These are phyloP conservation scores for Phytophthora nicotianae DNA, from an alignment of 352 stramenopile species.

Conservation along the genomic window DNA sequence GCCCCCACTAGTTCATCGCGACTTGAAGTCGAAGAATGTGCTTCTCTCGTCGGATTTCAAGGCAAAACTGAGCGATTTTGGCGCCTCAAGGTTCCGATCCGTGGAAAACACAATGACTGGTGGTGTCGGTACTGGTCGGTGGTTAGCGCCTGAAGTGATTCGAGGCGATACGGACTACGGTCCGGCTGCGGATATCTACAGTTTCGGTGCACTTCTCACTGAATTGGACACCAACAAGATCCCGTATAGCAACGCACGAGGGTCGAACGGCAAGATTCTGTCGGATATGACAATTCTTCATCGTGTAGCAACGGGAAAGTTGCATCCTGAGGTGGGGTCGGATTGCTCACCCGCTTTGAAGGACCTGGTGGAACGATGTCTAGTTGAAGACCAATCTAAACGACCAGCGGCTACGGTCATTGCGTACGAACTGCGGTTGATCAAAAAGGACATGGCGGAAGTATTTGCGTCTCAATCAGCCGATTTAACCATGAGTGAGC, in stretches of 20 bases:
- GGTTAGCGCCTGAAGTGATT: conserved; percentile 57
- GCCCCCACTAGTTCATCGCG: conserved; percentile 49
- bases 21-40: conserved; percentile 65
- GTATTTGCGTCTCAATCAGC: neutral
- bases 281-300: neutral
- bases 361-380: neutral
- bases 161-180: conserved; percentile 49
- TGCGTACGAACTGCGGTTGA: neutral
- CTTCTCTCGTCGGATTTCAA: conserved; percentile 34
- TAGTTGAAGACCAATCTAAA: neutral
- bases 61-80: conserved; percentile 39
- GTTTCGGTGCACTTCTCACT: conserved; percentile 38
- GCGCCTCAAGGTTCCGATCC: conserved; percentile 26
- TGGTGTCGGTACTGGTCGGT: conserved; percentile 56
- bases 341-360: neutral
- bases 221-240: conserved; percentile 45
- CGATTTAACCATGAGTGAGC: neutral
- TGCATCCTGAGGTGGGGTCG: neutral
- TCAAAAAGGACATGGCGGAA: neutral
- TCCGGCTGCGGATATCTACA: conserved; percentile 46
- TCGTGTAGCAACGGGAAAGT: neutral
- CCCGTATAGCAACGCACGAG: conserved; percentile 34
- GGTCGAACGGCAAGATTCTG: conserved; percentile 1
- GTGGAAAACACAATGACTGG: conserved; percentile 37
- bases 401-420: neutral